Evolutionary conservation across 202 grass and related monocot species (phyloP).

Genomic region (Cymbopogon flexuosus): DNA sequence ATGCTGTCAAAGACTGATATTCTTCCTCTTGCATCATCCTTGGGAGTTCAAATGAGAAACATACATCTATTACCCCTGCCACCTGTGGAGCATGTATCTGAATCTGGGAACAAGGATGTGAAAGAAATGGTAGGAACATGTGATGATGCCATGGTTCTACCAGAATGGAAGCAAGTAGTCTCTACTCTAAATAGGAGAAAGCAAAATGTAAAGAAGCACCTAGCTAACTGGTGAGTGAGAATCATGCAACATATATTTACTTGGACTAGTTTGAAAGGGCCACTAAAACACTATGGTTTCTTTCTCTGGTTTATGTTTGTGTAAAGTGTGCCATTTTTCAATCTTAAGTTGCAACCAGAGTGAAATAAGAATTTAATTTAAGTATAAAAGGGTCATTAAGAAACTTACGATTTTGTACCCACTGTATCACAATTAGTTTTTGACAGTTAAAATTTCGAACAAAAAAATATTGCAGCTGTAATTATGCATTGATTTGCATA

Average conservation of each 20-base stretch:
- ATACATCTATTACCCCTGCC: slow-evolving; percentile 81
- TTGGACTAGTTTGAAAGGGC: neutral
- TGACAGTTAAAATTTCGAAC: neutral
- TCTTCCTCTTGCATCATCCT: slow-evolving; percentile 73
- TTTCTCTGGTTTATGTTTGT: neutral
- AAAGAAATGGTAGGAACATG: slow-evolving; percentile 19
- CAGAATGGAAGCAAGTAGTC: slow-evolving; percentile 62
- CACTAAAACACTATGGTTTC: slow-evolving; percentile 21
- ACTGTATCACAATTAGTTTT: neutral
- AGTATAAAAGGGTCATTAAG: neutral
- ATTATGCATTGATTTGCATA: slow-evolving; percentile 25
- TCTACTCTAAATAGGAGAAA: slow-evolving; percentile 55
- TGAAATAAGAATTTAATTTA: slow-evolving; percentile 24
- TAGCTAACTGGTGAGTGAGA: slow-evolving; percentile 62
- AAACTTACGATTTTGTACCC: neutral
- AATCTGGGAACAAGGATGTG: slow-evolving; percentile 28
- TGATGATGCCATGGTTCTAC: slow-evolving; percentile 33
- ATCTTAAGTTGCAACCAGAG: neutral
- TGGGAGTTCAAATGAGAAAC: slow-evolving; percentile 79
- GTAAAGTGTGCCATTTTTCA: neutral
- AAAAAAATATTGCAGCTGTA: neutral
- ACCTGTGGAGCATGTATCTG: slow-evolving; percentile 12
- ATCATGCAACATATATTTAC: slow-evolving; percentile 9
- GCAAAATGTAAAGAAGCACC: slow-evolving; percentile 58
- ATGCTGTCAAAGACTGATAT: slow-evolving; percentile 60